phyloP scores from a whole-genome alignment of 495 filamentous ascomycete genomes.

The Penicillium flavigenum region DNA sequence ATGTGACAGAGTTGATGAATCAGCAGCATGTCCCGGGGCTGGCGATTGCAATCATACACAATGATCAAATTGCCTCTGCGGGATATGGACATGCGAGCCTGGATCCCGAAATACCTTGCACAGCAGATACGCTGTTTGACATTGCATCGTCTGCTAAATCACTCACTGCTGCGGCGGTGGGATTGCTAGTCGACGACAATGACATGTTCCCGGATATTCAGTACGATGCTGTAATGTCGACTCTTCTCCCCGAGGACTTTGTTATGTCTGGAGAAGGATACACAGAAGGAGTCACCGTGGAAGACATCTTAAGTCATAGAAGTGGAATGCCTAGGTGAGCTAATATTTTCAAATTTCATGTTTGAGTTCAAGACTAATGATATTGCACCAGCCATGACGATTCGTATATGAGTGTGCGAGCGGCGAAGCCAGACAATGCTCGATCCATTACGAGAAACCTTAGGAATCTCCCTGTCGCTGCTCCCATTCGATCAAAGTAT shows the following conservation, averaged over 20 bases:
- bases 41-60: too few species aligned
- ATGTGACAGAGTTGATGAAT: too few species aligned
- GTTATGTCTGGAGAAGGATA: slow-evolving; percentile 25
- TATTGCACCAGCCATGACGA: slow-evolving; percentile 15
- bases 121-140: too few species aligned
- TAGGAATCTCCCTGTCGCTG: slow-evolving; percentile 36
- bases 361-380: not conserved
- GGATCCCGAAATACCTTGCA: too few species aligned
- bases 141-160: too few species aligned
- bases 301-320: slow-evolving; percentile 32
- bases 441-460: slow-evolving; percentile 32
- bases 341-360: not conserved
- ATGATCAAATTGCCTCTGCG: too few species aligned
- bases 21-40: too few species aligned
- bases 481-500: slow-evolving; percentile 38
- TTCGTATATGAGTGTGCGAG: slow-evolving; percentile 18
- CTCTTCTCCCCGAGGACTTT: slow-evolving; percentile 32
- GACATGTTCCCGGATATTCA: too few species aligned
- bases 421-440: slow-evolving; percentile 19
- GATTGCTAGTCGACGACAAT: too few species aligned
- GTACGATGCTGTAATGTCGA: slow-evolving; percentile 16
- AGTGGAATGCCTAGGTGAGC: slow-evolving; percentile 26
- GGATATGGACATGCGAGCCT: too few species aligned
- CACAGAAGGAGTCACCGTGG: slow-evolving; percentile 30
- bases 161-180: too few species aligned